phyloP scores from a whole-genome alignment of 768 basidiomycete genomes.

The Tubosaeta sp. region DNA sequence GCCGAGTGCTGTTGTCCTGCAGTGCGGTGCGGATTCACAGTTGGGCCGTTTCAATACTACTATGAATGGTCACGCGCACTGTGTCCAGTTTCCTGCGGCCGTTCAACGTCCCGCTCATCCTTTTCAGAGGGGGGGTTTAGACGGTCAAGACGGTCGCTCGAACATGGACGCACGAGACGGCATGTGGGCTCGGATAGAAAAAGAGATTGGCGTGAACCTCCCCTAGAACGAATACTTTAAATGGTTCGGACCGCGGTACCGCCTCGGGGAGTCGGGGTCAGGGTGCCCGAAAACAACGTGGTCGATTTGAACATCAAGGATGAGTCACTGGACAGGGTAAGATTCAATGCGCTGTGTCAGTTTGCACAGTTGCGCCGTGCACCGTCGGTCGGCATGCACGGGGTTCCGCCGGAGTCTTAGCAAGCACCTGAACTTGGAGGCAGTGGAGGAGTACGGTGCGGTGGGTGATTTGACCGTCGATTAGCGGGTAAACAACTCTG shows the following conservation, averaged over 20 bases:
- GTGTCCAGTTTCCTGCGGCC: conserved; percentile 81
- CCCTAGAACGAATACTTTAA: conserved; percentile 92
- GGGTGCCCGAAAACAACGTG: conserved; percentile 90
- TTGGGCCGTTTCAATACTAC: conserved; percentile 94
- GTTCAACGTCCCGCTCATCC: conserved; percentile 80
- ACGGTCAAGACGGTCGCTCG: conserved; percentile 95
- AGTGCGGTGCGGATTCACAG: conserved; percentile 95
- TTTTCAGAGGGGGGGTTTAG: conserved; percentile 95
- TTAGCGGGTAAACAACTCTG: conserved; percentile 57
- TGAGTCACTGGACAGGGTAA: conserved; percentile 72
- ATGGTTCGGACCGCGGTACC: conserved; percentile 95
- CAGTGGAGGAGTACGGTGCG: conserved; percentile 38
- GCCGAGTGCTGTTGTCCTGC: conserved; percentile 84
- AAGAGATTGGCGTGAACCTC: conserved; percentile 69
- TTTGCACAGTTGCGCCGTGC: conserved; percentile 61
- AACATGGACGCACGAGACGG: conserved; percentile 96
- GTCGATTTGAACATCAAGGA: conserved; percentile 87
- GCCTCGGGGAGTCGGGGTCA: no score
- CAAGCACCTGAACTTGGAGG: conserved; percentile 54
- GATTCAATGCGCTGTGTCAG: conserved; percentile 57
- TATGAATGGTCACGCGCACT: conserved; percentile 92
- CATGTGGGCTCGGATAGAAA: conserved; percentile 87
- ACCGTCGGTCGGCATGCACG: conserved; percentile 84
- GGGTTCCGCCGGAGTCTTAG: conserved; percentile 69
- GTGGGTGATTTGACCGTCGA: conserved; percentile 58